Evolutionary conservation across 257 asterid genomes (phyloP).

Genomic region (Solanum lycopersicoides): DNA sequence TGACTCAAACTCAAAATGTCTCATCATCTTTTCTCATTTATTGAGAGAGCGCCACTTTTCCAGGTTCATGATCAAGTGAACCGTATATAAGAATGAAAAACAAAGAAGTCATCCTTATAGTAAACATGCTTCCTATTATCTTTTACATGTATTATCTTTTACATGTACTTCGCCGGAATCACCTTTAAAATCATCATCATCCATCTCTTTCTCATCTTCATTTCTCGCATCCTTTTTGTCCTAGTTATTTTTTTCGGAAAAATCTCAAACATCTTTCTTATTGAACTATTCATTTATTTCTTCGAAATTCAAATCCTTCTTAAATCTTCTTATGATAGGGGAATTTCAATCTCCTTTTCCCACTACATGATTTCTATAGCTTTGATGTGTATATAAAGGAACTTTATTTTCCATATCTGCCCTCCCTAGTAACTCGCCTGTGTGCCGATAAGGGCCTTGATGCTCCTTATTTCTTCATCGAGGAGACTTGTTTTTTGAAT

Average conservation of each 20-base stretch:
- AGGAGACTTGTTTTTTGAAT: background rate
- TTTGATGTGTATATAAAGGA: too few relatives aligned
- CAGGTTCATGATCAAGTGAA: background rate
- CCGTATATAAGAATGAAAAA: background rate
- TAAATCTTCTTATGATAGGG: background rate
- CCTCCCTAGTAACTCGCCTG: background rate
- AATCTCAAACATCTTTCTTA: slow-evolving; percentile 17
- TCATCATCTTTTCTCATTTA: slow-evolving; percentile 3
- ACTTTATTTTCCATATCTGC: background rate
- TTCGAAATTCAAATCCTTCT: slow-evolving; percentile 21
- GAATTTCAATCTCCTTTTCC: background rate
- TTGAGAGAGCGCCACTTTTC: background rate
- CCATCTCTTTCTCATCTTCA: too few relatives aligned
- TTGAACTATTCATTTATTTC: slow-evolving; percentile 19
- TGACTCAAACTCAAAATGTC: slow-evolving; percentile 9
- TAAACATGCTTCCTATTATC: slow-evolving; percentile 1
- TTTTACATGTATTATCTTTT: background rate
- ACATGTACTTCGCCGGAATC: background rate
- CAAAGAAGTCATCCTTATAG: slow-evolving; percentile 16
- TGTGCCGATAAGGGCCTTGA: background rate
- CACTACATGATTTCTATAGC: too few relatives aligned
- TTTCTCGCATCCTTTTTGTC: too few relatives aligned
- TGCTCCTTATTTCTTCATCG: background rate
- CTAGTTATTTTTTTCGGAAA: background rate
- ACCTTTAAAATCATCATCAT: background rate